These are phyloP conservation scores for Blakeslea trispora DNA, from an alignment of 371 early-diverging fungal genomes.

Conservation along the genomic window DNA sequence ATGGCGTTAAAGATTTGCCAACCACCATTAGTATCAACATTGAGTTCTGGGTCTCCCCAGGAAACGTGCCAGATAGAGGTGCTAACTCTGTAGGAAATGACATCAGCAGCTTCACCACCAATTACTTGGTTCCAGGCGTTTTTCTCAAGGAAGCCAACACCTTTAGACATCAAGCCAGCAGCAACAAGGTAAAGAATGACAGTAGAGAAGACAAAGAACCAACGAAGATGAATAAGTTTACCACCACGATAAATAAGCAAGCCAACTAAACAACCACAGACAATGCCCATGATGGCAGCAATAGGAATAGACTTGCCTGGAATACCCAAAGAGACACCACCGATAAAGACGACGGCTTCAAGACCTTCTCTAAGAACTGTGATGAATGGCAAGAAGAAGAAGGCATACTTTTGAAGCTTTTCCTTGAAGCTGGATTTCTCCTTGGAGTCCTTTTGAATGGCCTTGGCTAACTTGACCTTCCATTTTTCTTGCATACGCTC, in stretches of 20 bases:
- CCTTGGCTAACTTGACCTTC: constrained; percentile 60
- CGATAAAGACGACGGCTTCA: constrained; percentile 80
- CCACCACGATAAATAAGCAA: constrained; percentile 70
- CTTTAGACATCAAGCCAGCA: constrained; percentile 70
- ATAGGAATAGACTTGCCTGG: constrained; percentile 73
- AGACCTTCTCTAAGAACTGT: constrained; percentile 84
- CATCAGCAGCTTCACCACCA: constrained; percentile 53
- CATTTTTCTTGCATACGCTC: constrained; percentile 74
- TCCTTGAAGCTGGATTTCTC: constrained; percentile 27
- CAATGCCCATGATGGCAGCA: constrained; percentile 71
- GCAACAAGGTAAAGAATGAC: constrained; percentile 75
- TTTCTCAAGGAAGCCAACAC: constrained; percentile 61
- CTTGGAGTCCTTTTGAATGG: constrained; percentile 39
- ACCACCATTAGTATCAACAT: constrained; percentile 32
- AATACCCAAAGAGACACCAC: constrained; percentile 75
- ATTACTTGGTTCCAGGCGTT: constrained; percentile 56
- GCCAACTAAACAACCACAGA: constrained; percentile 69
- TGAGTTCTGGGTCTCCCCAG: constrained; percentile 39
- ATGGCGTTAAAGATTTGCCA: constrained; percentile 70
- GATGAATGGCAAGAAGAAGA: constrained; percentile 75
- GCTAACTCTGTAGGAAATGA: constrained; percentile 39
- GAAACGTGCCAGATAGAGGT: constrained; percentile 43
- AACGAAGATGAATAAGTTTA: constrained; percentile 62
- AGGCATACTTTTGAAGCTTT: constrained; percentile 51
- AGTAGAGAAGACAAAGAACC: constrained; percentile 78